phyloP scores from a whole-genome alignment of 805 yeast species.

The Debaryomyces maramus region DNA sequence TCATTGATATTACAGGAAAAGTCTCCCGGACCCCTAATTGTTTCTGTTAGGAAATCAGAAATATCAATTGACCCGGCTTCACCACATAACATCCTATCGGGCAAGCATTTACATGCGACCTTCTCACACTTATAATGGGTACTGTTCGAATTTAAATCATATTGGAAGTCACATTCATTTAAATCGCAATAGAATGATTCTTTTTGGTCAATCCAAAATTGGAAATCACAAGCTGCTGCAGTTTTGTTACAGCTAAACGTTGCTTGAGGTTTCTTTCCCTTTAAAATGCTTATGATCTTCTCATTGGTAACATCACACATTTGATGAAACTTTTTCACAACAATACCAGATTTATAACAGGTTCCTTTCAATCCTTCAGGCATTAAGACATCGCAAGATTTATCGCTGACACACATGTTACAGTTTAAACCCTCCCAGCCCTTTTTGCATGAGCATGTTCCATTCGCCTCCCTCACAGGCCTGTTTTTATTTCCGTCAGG shows the following conservation, averaged over 20 bases:
- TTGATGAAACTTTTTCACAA: conserved; percentile 79
- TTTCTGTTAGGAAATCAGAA: conserved; percentile 85
- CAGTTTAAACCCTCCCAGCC: conserved; percentile 98
- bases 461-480: conserved; percentile 57
- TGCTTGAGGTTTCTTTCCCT: conserved; percentile 85
- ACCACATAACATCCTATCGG: conserved; percentile 93
- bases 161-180: conserved; percentile 66
- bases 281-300: conserved; percentile 76
- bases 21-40: conserved; percentile 91
- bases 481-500: conserved; percentile 60
- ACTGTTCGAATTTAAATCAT: conserved; percentile 58
- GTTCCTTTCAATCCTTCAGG: conserved; percentile 86
- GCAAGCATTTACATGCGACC: conserved; percentile 85
- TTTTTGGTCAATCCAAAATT: conserved; percentile 89
- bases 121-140: conserved; percentile 77
- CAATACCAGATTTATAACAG: conserved; percentile 81
- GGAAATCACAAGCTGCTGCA: conserved; percentile 73
- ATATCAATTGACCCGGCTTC: conserved; percentile 92
- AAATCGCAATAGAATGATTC: conserved; percentile 92
- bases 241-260: conserved; percentile 84
- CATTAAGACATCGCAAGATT: conserved; percentile 80
- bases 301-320: conserved; percentile 93
- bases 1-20: conserved; percentile 72
- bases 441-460: conserved; percentile 66
- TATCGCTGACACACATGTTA: conserved; percentile 74